Percentiles rank a stretch among this genome's conserved stretches.
Conservation (phyloP, 1,284 basidiomycete species). For the Pterulicium gracile region DNA sequence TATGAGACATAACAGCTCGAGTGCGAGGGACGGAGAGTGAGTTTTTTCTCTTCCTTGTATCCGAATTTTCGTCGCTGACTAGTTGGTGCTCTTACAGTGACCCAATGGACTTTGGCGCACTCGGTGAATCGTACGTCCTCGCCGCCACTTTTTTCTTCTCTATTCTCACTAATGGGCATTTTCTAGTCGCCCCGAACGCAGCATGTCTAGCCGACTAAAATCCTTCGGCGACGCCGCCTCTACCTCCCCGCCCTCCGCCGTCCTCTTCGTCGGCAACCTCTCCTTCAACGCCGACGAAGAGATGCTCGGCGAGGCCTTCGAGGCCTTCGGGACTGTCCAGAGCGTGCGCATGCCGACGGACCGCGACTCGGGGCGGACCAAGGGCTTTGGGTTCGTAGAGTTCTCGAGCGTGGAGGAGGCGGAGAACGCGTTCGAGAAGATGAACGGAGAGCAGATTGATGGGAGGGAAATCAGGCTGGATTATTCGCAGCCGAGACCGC, state of each 20-base stretch:
- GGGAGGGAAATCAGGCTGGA: conserved; percentile 86
- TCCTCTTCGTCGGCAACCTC: conserved; percentile 87
- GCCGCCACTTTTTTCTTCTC: no score
- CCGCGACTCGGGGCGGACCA: conserved; percentile 77
- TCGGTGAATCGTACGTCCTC: no score
- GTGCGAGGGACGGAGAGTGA: no score
- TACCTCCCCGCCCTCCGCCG: conserved; percentile 37
- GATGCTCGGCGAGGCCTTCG: conserved; percentile 88
- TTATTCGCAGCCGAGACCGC: conserved; percentile 56
- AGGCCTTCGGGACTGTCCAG: conserved; percentile 78
- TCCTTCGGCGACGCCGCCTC: no score
- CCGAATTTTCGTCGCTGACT: no score
- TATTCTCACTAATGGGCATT: no score
- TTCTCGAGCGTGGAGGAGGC: conserved; percentile 71
- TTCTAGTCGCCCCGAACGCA: no score
- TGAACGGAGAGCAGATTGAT: conserved; percentile 84
- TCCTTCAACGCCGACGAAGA: conserved; percentile 98
- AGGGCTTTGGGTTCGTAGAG: conserved; percentile 93
- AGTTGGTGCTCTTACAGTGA: no score
- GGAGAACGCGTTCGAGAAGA: conserved; percentile 67
- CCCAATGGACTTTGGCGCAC: no score
- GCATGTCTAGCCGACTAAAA: no score
- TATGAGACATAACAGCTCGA: no score
- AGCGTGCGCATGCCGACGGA: conserved; percentile 88
- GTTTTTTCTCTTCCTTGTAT: no score